Percentiles rank a stretch among this genome's conserved stretches.
Conservation (phyloP, 2,329 filamentous ascomycete genomes). For the Grosmannia serpens region DNA sequence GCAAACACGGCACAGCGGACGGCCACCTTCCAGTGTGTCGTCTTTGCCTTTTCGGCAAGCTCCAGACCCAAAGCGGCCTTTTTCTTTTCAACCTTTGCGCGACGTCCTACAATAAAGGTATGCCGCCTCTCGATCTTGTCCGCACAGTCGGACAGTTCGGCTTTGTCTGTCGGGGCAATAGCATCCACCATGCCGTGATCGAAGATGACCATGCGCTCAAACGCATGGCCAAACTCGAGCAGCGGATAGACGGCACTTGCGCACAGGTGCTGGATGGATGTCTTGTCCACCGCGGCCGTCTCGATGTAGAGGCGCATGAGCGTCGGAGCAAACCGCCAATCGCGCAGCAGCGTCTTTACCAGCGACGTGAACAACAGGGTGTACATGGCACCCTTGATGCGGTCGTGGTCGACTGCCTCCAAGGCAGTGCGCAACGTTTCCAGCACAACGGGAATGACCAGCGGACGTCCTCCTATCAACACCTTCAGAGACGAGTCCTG, state of each 20-base stretch:
- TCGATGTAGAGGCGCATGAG: conserved; percentile 83
- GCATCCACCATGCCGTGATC: conserved; percentile 58
- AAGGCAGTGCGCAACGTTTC: conserved; percentile 68
- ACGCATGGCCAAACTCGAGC: conserved; percentile 81
- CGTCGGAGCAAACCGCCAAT: conserved; percentile 92
- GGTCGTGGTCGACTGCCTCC: conserved; percentile 68
- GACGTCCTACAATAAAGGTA: conserved; percentile 62
- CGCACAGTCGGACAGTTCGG: conserved; percentile 42
- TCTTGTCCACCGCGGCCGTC: conserved; percentile 81
- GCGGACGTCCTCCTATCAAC: conserved; percentile 72
- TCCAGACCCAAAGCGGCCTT: conserved; percentile 74
- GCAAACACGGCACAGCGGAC: conserved; percentile 83
- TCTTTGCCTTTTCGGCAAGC: conserved; percentile 62
- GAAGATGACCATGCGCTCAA: conserved; percentile 76
- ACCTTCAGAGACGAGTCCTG: conserved; percentile 90
- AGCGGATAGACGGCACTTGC: conserved; percentile 72
- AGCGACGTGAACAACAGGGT: conserved; percentile 81
- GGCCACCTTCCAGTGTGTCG: conserved; percentile 93
- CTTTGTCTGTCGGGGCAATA: conserved; percentile 46
- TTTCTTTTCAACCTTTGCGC: conserved; percentile 67
- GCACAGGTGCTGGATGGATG: conserved; percentile 85
- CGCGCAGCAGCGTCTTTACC: conserved; percentile 73
- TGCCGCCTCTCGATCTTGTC: conserved; percentile 54
- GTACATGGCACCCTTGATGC: conserved; percentile 92
- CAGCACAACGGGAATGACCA: conserved; percentile 84